Conservation (phyloP, 2,329 filamentous ascomycete species). For the Sordariomycetes sp. region DNA sequence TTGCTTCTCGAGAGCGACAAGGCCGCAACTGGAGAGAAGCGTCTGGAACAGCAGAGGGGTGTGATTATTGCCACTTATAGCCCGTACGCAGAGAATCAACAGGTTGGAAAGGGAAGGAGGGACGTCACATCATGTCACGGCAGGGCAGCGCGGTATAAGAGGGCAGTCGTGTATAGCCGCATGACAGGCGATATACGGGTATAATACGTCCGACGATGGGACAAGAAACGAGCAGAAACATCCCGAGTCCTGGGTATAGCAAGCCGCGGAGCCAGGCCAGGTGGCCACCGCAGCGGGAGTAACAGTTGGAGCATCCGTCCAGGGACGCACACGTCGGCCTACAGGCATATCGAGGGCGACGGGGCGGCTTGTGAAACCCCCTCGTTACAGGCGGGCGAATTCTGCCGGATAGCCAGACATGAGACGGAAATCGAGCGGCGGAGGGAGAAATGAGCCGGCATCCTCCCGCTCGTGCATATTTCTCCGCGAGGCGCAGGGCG, state of each 20-base stretch:
- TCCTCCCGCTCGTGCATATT: not conserved
- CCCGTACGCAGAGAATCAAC: no score
- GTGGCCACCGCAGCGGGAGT: not conserved
- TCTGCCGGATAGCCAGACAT: slow-evolving; percentile 3
- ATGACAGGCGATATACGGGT: not conserved
- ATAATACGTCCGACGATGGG: not conserved
- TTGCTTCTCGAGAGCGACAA: not conserved
- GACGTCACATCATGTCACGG: not conserved
- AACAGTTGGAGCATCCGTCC: not conserved
- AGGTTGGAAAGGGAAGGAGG: not conserved
- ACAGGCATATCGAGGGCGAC: not conserved
- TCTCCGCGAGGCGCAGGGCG: not conserved
- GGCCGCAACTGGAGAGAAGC: not conserved
- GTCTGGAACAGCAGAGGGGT: no score
- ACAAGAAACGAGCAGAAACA: not conserved
- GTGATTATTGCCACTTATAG: no score
- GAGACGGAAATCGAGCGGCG: not conserved
- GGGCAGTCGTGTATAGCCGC: slow-evolving; percentile 1
- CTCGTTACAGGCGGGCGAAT: slow-evolving; percentile 6
- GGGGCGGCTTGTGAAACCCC: slow-evolving; percentile 1
- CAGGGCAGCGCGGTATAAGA: not conserved
- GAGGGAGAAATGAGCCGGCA: not conserved
- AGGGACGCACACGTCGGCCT: not conserved
- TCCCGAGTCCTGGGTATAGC: not conserved
- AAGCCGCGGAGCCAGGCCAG: not conserved